Conservation (phyloP, 305 asterid genomes). For the Rubia balearica region DNA sequence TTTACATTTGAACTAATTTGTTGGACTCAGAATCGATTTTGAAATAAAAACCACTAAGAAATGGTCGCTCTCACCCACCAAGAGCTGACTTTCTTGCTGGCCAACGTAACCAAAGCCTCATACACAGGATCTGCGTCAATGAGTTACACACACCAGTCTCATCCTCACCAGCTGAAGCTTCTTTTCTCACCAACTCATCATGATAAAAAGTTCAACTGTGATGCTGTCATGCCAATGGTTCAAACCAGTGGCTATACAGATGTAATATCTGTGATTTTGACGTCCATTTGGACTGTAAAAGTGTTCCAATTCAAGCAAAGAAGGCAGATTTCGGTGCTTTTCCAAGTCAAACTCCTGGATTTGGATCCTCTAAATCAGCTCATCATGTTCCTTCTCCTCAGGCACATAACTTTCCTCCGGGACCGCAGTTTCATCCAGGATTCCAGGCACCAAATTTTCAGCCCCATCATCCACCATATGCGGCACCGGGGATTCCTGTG, state of each 20-base stretch:
- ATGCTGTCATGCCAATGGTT: conserved; percentile 29
- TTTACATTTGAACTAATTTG: no score
- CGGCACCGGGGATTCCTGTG: conserved; percentile 12
- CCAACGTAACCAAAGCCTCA: no score
- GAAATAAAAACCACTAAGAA: no score
- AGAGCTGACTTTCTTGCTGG: no score
- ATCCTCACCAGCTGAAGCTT: conserved; percentile 33
- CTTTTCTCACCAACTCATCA: conserved; percentile 33
- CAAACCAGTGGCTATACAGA: conserved; percentile 44
- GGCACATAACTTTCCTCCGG: not conserved
- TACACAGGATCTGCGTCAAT: conserved; percentile 25
- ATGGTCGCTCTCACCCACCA: no score
- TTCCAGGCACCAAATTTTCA: conserved; percentile 4
- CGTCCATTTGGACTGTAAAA: conserved; percentile 33
- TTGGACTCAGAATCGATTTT: no score
- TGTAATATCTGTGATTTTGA: conserved; percentile 45
- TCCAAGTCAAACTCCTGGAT: conserved; percentile 7
- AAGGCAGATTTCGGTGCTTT: conserved; percentile 1
- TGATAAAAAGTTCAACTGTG: conserved; percentile 34
- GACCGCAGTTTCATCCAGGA: not conserved
- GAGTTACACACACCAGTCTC: conserved; percentile 24
- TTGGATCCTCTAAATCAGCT: conserved; percentile 5
- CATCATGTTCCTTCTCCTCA: conserved; percentile 10
- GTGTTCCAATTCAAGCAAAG: conserved; percentile 2
- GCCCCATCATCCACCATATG: not conserved